Evolutionary conservation across 2,329 filamentous ascomycete species (phyloP).

Genomic region (Xylaria sp.): DNA sequence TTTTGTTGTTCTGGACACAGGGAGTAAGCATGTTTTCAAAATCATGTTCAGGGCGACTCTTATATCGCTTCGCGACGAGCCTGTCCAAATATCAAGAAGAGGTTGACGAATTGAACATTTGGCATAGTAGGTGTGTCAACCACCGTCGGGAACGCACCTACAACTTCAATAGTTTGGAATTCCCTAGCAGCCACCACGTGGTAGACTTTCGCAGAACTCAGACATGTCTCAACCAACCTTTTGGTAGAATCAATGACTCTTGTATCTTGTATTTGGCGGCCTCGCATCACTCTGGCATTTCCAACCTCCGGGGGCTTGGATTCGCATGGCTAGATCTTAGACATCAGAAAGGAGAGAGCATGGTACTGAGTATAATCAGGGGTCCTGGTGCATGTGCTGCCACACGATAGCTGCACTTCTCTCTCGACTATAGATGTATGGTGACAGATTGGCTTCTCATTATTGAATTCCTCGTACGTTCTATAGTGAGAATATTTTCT

Average conservation of each 20-base stretch:
- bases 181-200: slow-evolving; percentile 26
- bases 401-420: no score
- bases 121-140: neutral
- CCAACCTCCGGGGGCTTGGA: slow-evolving; percentile 12
- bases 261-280: slow-evolving; percentile 15
- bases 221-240: slow-evolving; percentile 31
- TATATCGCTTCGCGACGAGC: slow-evolving; percentile 10
- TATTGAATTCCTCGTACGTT: no score
- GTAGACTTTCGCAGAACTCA: neutral
- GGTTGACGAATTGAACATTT: neutral
- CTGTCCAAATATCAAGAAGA: neutral
- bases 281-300: slow-evolving; percentile 6
- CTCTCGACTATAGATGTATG: no score
- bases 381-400: neutral
- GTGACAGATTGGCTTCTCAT: neutral
- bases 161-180: slow-evolving; percentile 33
- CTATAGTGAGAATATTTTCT: no score
- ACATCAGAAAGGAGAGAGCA: neutral
- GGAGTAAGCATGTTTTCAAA: neutral
- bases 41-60: neutral
- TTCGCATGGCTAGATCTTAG: neutral
- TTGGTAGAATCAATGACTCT: slow-evolving; percentile 8
- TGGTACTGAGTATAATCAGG: neutral
- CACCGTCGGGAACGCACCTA: slow-evolving; percentile 16
- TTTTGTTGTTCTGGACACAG: neutral